Conservation (phyloP, 164 flowering plant species). For the Macadamia tetraphylla region DNA sequence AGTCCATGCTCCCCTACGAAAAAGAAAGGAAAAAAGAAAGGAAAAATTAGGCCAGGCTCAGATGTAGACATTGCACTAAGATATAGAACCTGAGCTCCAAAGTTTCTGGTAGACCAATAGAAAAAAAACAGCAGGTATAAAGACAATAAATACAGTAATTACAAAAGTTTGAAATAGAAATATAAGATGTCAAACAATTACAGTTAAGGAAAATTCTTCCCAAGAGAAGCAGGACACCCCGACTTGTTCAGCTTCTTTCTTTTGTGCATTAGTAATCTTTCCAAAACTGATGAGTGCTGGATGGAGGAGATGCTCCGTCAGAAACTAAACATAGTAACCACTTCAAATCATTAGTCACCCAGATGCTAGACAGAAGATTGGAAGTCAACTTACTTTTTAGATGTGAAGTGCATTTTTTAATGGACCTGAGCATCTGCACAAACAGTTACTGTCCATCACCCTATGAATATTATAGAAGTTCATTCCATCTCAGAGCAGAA, state of each 20-base stretch:
- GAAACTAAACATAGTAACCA: not conserved
- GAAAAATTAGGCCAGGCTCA: not conserved
- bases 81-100: not conserved
- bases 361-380: not conserved
- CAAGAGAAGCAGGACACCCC: conserved; percentile 83
- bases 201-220: conserved; percentile 69
- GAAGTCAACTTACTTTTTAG: conserved; percentile 58
- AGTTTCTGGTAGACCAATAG: too few species aligned
- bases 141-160: too few species aligned
- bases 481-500: too few species aligned
- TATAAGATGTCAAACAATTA: conserved; percentile 18
- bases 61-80: not conserved
- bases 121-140: too few species aligned
- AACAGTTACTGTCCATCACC: conserved; percentile 8
- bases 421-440: conserved; percentile 71
- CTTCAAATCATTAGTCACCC: not conserved
- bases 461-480: too few species aligned
- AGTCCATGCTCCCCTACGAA: conserved; percentile 51
- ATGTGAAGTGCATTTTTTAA: conserved; percentile 47
- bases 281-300: conserved; percentile 93
- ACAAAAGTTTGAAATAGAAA: not conserved
- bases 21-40: conserved; percentile 1
- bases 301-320: conserved; percentile 9
- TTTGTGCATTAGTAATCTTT: conserved; percentile 44
- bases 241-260: conserved; percentile 62